Evolutionary conservation across 495 filamentous ascomycete species (phyloP).

Genomic region (Aeminium ludgeri): DNA sequence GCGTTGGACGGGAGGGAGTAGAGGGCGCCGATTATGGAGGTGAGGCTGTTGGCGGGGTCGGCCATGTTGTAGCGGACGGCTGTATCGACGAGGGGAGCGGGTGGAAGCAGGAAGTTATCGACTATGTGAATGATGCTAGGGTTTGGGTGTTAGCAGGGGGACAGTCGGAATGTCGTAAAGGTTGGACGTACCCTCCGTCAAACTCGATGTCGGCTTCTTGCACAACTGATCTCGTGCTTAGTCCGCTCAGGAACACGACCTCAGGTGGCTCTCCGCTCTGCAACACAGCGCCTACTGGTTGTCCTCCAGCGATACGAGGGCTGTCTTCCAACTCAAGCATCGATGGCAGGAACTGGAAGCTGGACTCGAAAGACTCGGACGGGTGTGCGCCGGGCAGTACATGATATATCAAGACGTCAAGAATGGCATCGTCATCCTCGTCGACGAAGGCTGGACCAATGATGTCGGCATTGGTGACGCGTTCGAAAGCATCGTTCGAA

Average conservation of each 20-base stretch:
- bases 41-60: not conserved
- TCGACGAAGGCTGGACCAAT: not conserved
- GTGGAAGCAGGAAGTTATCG: not conserved
- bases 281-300: constrained; percentile 1
- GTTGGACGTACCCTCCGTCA: not conserved
- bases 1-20: not conserved
- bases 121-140: constrained; percentile 2
- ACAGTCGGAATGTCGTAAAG: not conserved
- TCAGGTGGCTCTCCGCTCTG: not conserved
- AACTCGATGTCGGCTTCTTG: not conserved
- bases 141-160: not conserved
- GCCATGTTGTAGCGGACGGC: not conserved
- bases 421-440: not conserved
- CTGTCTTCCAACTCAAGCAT: not conserved
- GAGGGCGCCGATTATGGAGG: not conserved
- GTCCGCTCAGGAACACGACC: not conserved
- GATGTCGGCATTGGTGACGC: not conserved
- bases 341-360: not conserved
- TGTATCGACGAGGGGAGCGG: not conserved
- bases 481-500: not conserved
- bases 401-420: not conserved
- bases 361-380: not conserved
- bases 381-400: not conserved
- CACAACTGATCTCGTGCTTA: not conserved
- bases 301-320: not conserved